Percentiles rank a stretch among this genome's conserved stretches.
Conservation (phyloP, 1,139 yeast species). For the Suhomyces yuchorum region DNA sequence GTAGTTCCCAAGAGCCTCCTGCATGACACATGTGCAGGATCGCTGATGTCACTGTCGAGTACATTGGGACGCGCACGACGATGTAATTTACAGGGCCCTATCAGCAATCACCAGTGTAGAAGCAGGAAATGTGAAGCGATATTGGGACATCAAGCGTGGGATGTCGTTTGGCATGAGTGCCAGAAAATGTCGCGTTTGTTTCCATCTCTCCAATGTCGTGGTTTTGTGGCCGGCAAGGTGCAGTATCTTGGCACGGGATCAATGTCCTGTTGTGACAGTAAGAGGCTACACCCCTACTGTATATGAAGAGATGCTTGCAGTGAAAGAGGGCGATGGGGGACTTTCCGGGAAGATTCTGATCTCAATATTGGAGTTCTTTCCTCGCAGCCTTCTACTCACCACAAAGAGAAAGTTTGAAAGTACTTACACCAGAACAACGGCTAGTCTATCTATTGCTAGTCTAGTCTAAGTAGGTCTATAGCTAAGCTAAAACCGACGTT, state of each 20-base stretch:
- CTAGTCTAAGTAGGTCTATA: too few species aligned
- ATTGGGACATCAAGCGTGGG: background rate
- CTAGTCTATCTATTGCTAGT: too few species aligned
- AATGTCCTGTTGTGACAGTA: too few species aligned
- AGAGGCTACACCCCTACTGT: too few species aligned
- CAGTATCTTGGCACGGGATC: background rate
- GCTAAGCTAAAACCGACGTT: too few species aligned
- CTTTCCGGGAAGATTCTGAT: too few species aligned
- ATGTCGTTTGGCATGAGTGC: background rate
- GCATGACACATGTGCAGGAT: background rate
- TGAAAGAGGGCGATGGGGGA: too few species aligned
- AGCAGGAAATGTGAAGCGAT: background rate
- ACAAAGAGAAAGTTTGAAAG: too few species aligned
- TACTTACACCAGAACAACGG: too few species aligned
- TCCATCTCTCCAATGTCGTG: background rate
- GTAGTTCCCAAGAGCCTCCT: background rate
- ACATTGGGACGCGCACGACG: background rate
- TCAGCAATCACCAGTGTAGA: background rate
- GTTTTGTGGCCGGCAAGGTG: background rate
- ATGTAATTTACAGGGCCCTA: background rate
- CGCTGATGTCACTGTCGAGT: constrained; percentile 1
- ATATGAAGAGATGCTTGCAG: too few species aligned
- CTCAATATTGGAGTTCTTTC: too few species aligned
- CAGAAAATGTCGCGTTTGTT: background rate
- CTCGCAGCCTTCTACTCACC: too few species aligned